These are phyloP conservation scores for Pseudozyma sp. DNA, from an alignment of 1,284 basidiomycete genomes.

Conservation along the genomic window DNA sequence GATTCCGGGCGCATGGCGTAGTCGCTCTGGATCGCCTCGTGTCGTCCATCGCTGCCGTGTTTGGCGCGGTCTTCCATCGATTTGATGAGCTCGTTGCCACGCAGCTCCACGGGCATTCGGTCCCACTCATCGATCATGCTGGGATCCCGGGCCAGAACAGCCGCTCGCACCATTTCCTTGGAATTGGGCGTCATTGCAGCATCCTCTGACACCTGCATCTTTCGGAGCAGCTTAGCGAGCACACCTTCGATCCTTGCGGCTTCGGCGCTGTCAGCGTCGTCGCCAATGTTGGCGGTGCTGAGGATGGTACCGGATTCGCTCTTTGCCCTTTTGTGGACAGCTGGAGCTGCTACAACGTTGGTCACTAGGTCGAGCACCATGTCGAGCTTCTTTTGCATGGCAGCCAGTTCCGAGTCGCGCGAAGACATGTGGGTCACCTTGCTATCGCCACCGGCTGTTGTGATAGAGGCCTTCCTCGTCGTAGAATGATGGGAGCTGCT, in stretches of 20 bases:
- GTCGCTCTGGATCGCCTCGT: slow-evolving; percentile 37
- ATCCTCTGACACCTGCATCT: slow-evolving; percentile 38
- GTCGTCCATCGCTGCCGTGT: slow-evolving; percentile 38
- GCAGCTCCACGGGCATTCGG: slow-evolving; percentile 38
- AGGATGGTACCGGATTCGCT: slow-evolving; percentile 26
- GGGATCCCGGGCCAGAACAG: slow-evolving; percentile 23
- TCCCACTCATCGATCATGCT: slow-evolving; percentile 35
- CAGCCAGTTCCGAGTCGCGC: slow-evolving; percentile 45
- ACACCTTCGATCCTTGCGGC: slow-evolving; percentile 42
- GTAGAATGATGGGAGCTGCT: slow-evolving; percentile 23
- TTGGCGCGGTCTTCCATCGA: slow-evolving; percentile 42
- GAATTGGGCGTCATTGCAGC: slow-evolving; percentile 31
- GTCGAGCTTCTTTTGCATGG: slow-evolving; percentile 61
- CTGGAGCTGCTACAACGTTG: slow-evolving; percentile 38
- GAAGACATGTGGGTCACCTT: slow-evolving; percentile 16
- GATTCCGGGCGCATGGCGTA: slow-evolving; percentile 10
- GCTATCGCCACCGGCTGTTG: slow-evolving; percentile 25
- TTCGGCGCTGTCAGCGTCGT: slow-evolving; percentile 29
- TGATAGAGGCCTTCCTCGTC: slow-evolving; percentile 15
- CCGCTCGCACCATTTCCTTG: slow-evolving; percentile 25
- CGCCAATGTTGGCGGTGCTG: slow-evolving; percentile 4
- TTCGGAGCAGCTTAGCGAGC: slow-evolving; percentile 40
- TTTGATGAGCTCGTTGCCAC: slow-evolving; percentile 39
- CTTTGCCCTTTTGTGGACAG: slow-evolving; percentile 20
- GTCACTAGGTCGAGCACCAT: slow-evolving; percentile 54